Evolutionary conservation across 352 stramenopile genomes (phyloP), one percentile per base, ranked within the genome.

Genomic region (Pythium catenulatum): DNA sequence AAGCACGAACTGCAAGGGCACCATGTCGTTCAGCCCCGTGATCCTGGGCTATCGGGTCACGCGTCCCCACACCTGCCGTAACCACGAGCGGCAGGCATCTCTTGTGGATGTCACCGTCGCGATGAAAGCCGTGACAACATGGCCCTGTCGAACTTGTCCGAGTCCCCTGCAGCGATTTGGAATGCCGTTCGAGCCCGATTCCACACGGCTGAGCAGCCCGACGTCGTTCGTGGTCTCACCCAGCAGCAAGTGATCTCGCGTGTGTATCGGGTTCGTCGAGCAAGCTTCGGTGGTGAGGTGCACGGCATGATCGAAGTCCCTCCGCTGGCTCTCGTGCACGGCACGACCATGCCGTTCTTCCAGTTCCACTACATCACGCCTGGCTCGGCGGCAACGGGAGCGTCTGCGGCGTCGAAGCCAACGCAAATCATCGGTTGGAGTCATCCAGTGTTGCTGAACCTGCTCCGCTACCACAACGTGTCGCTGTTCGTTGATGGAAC

Each of bases 401-500:
- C 21, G 30, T 59, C 80, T 61, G 39, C 70, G 39, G 48, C 27
- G 21, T 23, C 66, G 43, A 68, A 27, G 21, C 50, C 70, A 25
- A n/a, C 36, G 25, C 79, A 75, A 43, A 34, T 87, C 4, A 77
- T 87, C 45, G 79, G 79, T 15, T 87, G 79, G 69, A 69, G 46
- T 25, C 85, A 87, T 46, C 79, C 69, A 21, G 48, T 41, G 36
- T 74, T 89, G 11, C 32, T 85, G 1, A 85, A 85, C 39, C 39
- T 90, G 0, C 74, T 87, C 2, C 56, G 73, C 14, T 90, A 87
- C 68, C 7, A 82, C 32, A 58, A 45, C 7, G 76, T 66, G 48
- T 78, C 82, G 17, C 27, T 85, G 5, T 89, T 87, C 27, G 54
- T 90, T 66, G 78, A 85, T 61, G 78, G 37, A n/a, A 90, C 85